These are phyloP conservation scores for Juncus effusus DNA, from an alignment of 176 grass and related monocot species.

Conservation along the genomic window DNA sequence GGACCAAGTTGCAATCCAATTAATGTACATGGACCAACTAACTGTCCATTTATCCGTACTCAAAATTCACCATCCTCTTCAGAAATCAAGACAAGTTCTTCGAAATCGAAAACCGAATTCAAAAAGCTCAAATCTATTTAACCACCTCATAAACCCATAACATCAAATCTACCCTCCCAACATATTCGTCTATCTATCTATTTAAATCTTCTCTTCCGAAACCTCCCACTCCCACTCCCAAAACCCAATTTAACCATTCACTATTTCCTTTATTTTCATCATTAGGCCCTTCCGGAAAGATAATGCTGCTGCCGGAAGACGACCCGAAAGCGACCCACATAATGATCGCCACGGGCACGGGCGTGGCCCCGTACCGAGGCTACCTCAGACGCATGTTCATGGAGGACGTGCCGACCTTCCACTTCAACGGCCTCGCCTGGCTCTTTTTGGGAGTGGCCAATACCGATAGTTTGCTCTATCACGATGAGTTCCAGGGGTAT, in stretches of 20 bases:
- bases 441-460: slow-evolving; percentile 90
- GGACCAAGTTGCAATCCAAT: too few relatives aligned
- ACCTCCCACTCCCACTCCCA: not conserved
- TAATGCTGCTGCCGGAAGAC: slow-evolving; percentile 90
- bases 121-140: too few relatives aligned
- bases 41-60: too few relatives aligned
- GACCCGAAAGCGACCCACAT: slow-evolving; percentile 86
- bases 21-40: too few relatives aligned
- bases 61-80: too few relatives aligned
- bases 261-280: not conserved
- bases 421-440: slow-evolving; percentile 86
- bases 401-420: slow-evolving; percentile 75
- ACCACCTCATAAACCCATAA: too few relatives aligned
- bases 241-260: not conserved
- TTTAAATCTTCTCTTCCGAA: not conserved
- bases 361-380: slow-evolving; percentile 78
- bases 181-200: not conserved
- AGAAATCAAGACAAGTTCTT: too few relatives aligned
- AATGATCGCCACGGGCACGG: slow-evolving; percentile 95
- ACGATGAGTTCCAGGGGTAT: slow-evolving; percentile 80
- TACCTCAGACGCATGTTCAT: slow-evolving; percentile 97
- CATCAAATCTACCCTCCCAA: too few relatives aligned
- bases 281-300: slow-evolving; percentile 91
- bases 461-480: slow-evolving; percentile 80
- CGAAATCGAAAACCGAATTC: too few relatives aligned